Evolutionary conservation across 2,329 filamentous ascomycete species (phyloP).

Genomic region (Alternaria gaisen): DNA sequence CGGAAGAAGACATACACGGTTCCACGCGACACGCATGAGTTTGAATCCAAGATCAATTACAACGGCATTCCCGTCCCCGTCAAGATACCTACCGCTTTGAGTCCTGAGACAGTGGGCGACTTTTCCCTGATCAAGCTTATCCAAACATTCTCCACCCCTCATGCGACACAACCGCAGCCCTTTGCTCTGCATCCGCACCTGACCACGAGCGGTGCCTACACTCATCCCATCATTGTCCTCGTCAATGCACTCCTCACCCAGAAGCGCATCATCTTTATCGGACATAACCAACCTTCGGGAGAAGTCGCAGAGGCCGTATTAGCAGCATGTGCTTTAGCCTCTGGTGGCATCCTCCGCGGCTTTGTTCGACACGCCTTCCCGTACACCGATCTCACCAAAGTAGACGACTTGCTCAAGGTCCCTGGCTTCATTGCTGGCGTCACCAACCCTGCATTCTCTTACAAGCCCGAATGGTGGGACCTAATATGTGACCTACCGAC

Average conservation of each 20-base stretch:
- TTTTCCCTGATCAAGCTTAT: conserved; percentile 98
- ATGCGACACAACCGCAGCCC: conserved; percentile 82
- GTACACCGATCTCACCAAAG: conserved; percentile 97
- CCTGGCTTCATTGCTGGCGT: conserved; percentile 98
- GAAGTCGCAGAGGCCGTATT: conserved; percentile 98
- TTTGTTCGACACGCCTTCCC: conserved; percentile 97
- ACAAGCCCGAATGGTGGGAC: conserved; percentile 98
- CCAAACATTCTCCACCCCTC: conserved; percentile 86
- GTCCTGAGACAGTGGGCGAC: conserved; percentile 95
- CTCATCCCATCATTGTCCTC: conserved; percentile 93
- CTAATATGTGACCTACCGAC: conserved; percentile 91
- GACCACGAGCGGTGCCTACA: conserved; percentile 87
- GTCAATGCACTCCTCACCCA: conserved; percentile 95
- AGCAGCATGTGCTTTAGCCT: conserved; percentile 92
- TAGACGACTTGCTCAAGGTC: conserved; percentile 94
- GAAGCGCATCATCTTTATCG: conserved; percentile 94
- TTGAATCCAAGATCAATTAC: conserved; percentile 94
- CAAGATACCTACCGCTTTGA: conserved; percentile 92
- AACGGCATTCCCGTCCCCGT: conserved; percentile 96
- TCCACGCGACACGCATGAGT: conserved; percentile 95
- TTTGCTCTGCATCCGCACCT: conserved; percentile 90
- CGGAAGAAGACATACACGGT: conserved; percentile 72
- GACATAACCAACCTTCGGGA: conserved; percentile 92
- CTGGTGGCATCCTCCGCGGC: conserved; percentile 88
- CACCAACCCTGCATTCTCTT: conserved; percentile 94